phyloP scores from a whole-genome alignment of 177 flowering plant genomes.

The Tripterygium wilfordii region DNA sequence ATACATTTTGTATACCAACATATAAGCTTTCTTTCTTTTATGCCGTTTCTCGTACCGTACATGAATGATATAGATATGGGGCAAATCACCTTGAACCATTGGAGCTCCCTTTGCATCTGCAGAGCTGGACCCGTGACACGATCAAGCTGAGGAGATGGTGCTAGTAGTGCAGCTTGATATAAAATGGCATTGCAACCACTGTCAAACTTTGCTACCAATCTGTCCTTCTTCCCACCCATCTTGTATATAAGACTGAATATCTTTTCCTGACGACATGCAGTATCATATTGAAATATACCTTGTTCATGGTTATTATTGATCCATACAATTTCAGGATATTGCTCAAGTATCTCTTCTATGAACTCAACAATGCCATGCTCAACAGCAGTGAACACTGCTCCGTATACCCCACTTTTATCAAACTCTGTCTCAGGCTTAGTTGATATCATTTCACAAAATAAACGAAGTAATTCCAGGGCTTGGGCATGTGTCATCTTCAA shows the following conservation, averaged over 20 bases:
- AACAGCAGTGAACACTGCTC: constrained; percentile 16
- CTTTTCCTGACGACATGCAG: constrained; percentile 21
- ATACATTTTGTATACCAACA: no score
- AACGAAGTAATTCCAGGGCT: constrained; percentile 10
- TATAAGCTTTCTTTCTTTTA: no score
- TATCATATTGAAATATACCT: constrained; percentile 17
- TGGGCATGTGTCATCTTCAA: constrained; percentile 17
- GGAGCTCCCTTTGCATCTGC: constrained; percentile 35
- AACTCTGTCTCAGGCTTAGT: constrained; percentile 3
- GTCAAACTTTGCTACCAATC: constrained; percentile 15
- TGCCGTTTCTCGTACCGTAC: no score
- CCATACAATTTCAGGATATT: constrained; percentile 22
- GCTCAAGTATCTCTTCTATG: constrained; percentile 10
- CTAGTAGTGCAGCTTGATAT: constrained; percentile 23
- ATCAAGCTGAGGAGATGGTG: constrained; percentile 20
- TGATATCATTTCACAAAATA: constrained; percentile 16
- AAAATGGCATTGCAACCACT: constrained; percentile 16
- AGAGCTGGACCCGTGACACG: constrained; percentile 27
- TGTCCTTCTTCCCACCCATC: constrained; percentile 15
- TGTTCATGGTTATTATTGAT: constrained; percentile 6
- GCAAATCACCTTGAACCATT: constrained; percentile 29
- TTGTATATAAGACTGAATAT: constrained; percentile 22
- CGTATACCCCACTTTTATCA: constrained; percentile 3
- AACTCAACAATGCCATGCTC: constrained; percentile 28
- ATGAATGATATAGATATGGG: no score